Percentiles rank a stretch among this genome's conserved stretches.
These are phyloP conservation scores for Pleurostoma richardsiae DNA, from an alignment of 2,329 filamentous ascomycete genomes.

Conservation along the genomic window DNA sequence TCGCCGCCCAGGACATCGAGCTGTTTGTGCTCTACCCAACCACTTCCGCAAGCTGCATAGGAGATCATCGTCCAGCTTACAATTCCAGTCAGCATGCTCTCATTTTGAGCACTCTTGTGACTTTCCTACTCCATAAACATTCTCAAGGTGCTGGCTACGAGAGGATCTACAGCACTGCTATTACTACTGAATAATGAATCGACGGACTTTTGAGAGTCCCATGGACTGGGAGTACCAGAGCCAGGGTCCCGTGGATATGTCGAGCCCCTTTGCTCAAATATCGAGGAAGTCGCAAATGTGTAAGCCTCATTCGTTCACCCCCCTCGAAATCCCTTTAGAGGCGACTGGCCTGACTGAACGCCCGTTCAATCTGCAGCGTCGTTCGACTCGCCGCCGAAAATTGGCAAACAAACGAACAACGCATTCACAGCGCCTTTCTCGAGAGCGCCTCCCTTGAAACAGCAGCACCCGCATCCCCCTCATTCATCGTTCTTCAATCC, in stretches of 20 bases:
- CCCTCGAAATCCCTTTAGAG: too few species aligned
- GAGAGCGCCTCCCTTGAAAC: slow-evolving; percentile 21
- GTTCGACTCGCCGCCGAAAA: slow-evolving; percentile 18
- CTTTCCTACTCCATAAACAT: too few species aligned
- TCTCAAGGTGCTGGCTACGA: too few species aligned
- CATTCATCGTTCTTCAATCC: slow-evolving; percentile 42
- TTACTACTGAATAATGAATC: slow-evolving; percentile 35
- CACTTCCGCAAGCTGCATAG: too few species aligned
- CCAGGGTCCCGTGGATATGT: slow-evolving; percentile 51
- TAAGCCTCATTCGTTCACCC: slow-evolving; percentile 19
- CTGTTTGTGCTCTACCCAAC: too few species aligned
- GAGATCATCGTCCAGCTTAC: too few species aligned
- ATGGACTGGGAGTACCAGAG: slow-evolving; percentile 66
- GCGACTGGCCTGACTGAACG: neutral
- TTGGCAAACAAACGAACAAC: slow-evolving; percentile 15
- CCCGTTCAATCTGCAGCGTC: slow-evolving; percentile 6
- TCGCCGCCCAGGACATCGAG: too few species aligned
- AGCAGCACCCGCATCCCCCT: slow-evolving; percentile 30
- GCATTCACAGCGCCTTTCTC: slow-evolving; percentile 25
- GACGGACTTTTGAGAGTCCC: slow-evolving; percentile 52
- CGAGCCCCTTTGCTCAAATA: slow-evolving; percentile 56
- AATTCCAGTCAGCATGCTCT: too few species aligned
- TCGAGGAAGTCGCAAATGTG: slow-evolving; percentile 35
- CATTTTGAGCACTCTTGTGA: too few species aligned
- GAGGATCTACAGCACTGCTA: too few species aligned